phyloP scores from a whole-genome alignment of 495 filamentous ascomycete genomes.

The Penicillium robsamsonii region DNA sequence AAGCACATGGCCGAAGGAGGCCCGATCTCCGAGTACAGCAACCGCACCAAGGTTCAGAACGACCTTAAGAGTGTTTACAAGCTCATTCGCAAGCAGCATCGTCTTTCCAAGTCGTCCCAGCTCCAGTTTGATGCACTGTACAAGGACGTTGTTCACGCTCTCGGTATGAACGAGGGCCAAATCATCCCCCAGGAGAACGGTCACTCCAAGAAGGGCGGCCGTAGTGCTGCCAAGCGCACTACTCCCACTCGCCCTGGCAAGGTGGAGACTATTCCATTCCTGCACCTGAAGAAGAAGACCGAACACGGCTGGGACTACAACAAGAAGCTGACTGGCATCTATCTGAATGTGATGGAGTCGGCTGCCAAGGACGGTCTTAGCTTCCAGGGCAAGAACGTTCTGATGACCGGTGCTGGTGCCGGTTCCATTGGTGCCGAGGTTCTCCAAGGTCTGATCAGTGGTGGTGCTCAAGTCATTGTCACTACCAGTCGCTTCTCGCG shows the following conservation, averaged over 20 bases:
- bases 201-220: slow-evolving; percentile 59
- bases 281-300: slow-evolving; percentile 93
- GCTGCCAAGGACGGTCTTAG: slow-evolving; percentile 83
- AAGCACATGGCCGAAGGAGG: slow-evolving; percentile 98
- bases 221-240: slow-evolving; percentile 55
- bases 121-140: slow-evolving; percentile 94
- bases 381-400: slow-evolving; percentile 90
- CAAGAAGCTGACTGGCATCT: slow-evolving; percentile 92
- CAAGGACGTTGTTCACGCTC: slow-evolving; percentile 84
- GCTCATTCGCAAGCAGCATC: slow-evolving; percentile 95
- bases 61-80: slow-evolving; percentile 93
- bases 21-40: slow-evolving; percentile 97
- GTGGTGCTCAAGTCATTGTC: slow-evolving; percentile 92
- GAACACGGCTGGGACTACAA: slow-evolving; percentile 98
- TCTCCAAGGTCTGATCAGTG: slow-evolving; percentile 91
- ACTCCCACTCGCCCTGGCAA: slow-evolving; percentile 73
- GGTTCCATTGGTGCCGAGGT: slow-evolving; percentile 99
- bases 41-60: slow-evolving; percentile 95
- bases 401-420: slow-evolving; percentile 98
- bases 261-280: slow-evolving; percentile 95
- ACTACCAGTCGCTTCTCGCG: slow-evolving; percentile 95
- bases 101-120: slow-evolving; percentile 89
- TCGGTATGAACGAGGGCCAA: slow-evolving; percentile 96
- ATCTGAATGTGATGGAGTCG: slow-evolving; percentile 85
- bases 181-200: slow-evolving; percentile 86